Evolutionary conservation across 805 yeast species (phyloP).

Genomic region (Candida tammaniensis): DNA sequence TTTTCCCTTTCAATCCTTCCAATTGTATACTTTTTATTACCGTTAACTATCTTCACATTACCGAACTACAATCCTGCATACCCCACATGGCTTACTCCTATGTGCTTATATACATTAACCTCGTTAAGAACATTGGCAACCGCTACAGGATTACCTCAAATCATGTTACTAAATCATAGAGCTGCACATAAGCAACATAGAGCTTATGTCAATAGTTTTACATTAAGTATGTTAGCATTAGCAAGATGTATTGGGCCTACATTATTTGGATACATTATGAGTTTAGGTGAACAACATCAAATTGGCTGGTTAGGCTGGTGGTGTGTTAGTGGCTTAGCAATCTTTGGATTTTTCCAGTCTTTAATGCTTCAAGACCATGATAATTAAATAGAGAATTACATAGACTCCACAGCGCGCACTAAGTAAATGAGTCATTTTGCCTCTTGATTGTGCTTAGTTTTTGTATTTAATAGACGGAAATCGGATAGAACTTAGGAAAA

Average conservation of each 20-base stretch:
- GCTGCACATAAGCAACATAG: slow-evolving; percentile 33
- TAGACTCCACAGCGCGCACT: neutral
- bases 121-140: slow-evolving; percentile 31
- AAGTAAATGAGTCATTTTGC: neutral
- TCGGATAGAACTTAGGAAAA: slow-evolving; percentile 1
- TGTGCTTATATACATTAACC: slow-evolving; percentile 26
- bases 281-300: slow-evolving; percentile 24
- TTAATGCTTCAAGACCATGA: slow-evolving; percentile 26
- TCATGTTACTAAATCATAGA: slow-evolving; percentile 32
- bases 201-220: slow-evolving; percentile 32
- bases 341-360: slow-evolving; percentile 27
- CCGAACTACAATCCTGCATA: slow-evolving; percentile 21
- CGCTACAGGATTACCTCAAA: slow-evolving; percentile 36
- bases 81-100: slow-evolving; percentile 30
- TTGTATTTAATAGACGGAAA: too few species aligned
- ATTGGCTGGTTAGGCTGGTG: slow-evolving; percentile 34
- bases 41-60: slow-evolving; percentile 30
- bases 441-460: neutral
- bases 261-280: slow-evolving; percentile 32
- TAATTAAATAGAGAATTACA: slow-evolving; percentile 15
- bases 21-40: slow-evolving; percentile 27
- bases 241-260: slow-evolving; percentile 34
- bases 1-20: slow-evolving; percentile 33
- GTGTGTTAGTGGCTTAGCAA: slow-evolving; percentile 27
- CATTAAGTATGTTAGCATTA: slow-evolving; percentile 32